These are phyloP conservation scores for Macadamia tetraphylla DNA, from an alignment of 164 flowering plant species.

Conservation along the genomic window DNA sequence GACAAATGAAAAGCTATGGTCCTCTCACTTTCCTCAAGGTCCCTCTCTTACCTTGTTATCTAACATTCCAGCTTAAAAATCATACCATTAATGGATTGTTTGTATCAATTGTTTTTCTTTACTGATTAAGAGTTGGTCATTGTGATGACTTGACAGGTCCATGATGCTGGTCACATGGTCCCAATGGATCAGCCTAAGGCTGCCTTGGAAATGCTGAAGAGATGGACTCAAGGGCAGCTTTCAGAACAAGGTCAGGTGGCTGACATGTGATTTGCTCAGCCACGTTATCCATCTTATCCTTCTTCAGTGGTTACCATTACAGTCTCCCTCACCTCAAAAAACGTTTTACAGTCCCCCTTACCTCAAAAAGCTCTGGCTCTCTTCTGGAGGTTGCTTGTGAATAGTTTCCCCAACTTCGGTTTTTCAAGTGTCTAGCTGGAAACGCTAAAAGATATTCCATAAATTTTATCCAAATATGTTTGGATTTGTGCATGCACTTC, in stretches of 20 bases:
- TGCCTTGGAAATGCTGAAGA: constrained; percentile 78
- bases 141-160: constrained; percentile 38
- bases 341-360: neutral
- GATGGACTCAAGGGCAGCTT: constrained; percentile 61
- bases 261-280: constrained; percentile 28
- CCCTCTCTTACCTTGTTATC: constrained; percentile 6
- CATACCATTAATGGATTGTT: no score
- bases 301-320: no score
- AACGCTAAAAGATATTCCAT: no score
- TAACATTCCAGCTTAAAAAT: neutral
- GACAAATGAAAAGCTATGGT: constrained; percentile 57
- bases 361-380: no score
- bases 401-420: neutral
- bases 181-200: constrained; percentile 97
- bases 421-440: neutral
- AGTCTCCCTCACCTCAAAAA: neutral
- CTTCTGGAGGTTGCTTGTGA: neutral
- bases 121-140: neutral
- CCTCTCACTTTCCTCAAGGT: constrained; percentile 87
- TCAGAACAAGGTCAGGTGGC: constrained; percentile 28
- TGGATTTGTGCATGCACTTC: no score
- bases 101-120: neutral
- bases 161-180: constrained; percentile 93
- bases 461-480: no score
- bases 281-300: no score